Base-by-base conservation (phyloP, 2,329 filamentous ascomycete genomes). In the Aspergillaceae sp. region DNA sequence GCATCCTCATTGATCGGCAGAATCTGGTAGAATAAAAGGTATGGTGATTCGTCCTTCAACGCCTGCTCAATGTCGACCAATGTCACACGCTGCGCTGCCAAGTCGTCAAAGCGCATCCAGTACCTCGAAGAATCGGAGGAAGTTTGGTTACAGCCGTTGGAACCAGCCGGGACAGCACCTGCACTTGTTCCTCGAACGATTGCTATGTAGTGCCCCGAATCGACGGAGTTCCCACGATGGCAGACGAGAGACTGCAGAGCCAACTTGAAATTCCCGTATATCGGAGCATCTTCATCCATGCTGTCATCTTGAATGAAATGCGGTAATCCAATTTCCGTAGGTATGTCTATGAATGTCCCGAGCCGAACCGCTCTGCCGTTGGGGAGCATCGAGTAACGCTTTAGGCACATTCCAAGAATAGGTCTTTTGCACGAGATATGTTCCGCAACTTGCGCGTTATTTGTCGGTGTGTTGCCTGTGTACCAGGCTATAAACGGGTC, bases 1-100 rank as follows among this genome's bases (percentile, higher is more conserved):
- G 66, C 66, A 51, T 84, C 77, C 46, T 90, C 86, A 29, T 87
- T 80, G 58, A 94, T 88, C 0, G 91, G 90, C 29, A 94, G 79
- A 36, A 97, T 87, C 64, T 96, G 91, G 60, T 96, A 98, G 66
- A 97, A 97, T 0, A 98, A 74, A 5, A 97, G 77, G 63, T 97
- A 97, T 0, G 92, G 91, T 64, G 88, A 94, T 64, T 96, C 90
- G n/a, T 84, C 78, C 54, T 80, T 84, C 42, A 97, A 70, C 0
- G 87, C 84, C 54, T 84, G 70, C 50, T 86, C 83, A 51, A 96
- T 84, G 57, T 94, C 80, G 42, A 96, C 82, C 45, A 84, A 76
- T 0, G 75, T 76, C 3, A 97, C 84, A 28, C 91, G 80, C 46
- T 82, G 76, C 33, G 78, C 72, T 1, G 80, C 71, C n/a, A 97